Conservation (phyloP, 805 yeast genomes). For the Zygosaccharomyces lentus region DNA sequence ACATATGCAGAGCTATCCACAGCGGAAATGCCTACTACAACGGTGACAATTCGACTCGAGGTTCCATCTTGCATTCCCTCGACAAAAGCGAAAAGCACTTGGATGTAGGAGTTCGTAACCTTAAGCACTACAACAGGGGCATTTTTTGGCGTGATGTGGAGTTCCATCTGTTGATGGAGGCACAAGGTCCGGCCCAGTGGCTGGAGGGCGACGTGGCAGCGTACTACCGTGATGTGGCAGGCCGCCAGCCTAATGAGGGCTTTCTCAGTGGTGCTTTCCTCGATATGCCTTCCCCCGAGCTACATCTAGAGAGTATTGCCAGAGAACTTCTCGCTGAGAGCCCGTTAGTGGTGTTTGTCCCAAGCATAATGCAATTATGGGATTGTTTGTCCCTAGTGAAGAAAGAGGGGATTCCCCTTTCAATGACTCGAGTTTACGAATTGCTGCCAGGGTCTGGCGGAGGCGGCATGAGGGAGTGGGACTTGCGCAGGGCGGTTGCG, state of each 20-base stretch:
- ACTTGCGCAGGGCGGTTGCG: constrained; percentile 39
- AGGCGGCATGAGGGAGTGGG: constrained; percentile 52
- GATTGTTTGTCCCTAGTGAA: constrained; percentile 37
- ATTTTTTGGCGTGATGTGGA: constrained; percentile 44
- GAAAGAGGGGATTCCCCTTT: constrained; percentile 33
- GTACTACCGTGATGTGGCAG: constrained; percentile 11
- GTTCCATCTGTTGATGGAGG: constrained; percentile 34
- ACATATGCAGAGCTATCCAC: constrained; percentile 42
- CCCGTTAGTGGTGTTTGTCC: constrained; percentile 44
- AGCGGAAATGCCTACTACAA: constrained; percentile 40
- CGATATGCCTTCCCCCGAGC: constrained; percentile 44
- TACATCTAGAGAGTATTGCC: constrained; percentile 36
- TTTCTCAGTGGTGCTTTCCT: constrained; percentile 43
- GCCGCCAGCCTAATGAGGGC: constrained; percentile 23
- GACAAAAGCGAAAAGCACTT: constrained; percentile 42
- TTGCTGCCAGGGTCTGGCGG: constrained; percentile 44
- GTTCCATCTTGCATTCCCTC: constrained; percentile 45
- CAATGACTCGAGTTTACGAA: constrained; percentile 40
- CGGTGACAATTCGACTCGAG: constrained; percentile 30
- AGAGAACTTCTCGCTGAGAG: constrained; percentile 39
- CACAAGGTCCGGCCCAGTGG: constrained; percentile 42
- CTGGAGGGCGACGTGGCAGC: constrained; percentile 21
- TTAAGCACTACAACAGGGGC: constrained; percentile 41
- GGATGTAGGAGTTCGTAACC: constrained; percentile 39
- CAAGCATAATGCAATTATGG: constrained; percentile 46